phyloP scores from a whole-genome alignment of 2,329 filamentous ascomycete genomes.

The Cadophora luteo-olivacea region DNA sequence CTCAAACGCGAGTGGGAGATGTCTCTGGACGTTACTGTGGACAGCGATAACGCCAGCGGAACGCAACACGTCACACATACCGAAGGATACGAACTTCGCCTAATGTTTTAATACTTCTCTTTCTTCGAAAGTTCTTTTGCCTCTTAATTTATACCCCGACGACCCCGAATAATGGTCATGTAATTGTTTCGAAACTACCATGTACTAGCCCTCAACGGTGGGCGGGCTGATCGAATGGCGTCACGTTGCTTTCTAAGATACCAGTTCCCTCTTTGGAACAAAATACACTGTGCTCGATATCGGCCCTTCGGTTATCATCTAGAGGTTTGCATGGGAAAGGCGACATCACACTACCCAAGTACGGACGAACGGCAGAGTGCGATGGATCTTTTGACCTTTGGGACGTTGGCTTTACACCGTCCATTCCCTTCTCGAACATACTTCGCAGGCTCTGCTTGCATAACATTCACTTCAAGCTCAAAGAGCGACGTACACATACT shows the following conservation, averaged over 20 bases:
- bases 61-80: conserved; percentile 37
- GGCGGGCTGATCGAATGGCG: conserved; percentile 32
- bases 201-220: conserved; percentile 29
- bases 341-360: conserved; percentile 20
- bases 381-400: conserved; percentile 13
- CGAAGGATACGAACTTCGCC: conserved; percentile 44
- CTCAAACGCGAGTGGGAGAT: conserved; percentile 68
- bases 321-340: conserved; percentile 30
- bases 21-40: conserved; percentile 54
- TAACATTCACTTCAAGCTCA: conserved; percentile 29
- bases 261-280: conserved; percentile 39
- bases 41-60: conserved; percentile 38
- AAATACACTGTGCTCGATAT: conserved; percentile 23
- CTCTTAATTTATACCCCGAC: conserved; percentile 34
- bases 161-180: conserved; percentile 38
- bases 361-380: conserved; percentile 12
- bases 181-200: conserved; percentile 40
- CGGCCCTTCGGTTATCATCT: conserved; percentile 26
- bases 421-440: conserved; percentile 22
- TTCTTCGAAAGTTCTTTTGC: conserved; percentile 6
- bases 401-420: conserved; percentile 11
- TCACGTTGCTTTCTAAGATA: conserved; percentile 40
- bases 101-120: conserved; percentile 44
- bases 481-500: conserved; percentile 25
- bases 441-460: conserved; percentile 21